Evolutionary conservation across 192 early-diverging fungal genomes (phyloP).

Genomic region (Geosiphon pyriformis): DNA sequence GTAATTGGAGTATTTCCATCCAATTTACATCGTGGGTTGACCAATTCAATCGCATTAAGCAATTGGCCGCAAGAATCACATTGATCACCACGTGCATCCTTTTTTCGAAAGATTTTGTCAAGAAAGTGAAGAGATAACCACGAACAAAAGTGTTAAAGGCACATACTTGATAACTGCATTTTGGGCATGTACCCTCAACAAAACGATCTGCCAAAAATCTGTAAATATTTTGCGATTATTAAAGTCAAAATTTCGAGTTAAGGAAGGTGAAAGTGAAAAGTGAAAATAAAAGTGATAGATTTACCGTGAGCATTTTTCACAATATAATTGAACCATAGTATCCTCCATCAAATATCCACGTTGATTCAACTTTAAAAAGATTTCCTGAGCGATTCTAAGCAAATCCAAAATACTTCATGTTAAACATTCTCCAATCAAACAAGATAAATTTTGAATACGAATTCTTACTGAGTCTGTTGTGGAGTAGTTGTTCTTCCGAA

Average conservation of each 20-base stretch:
- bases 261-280: background rate
- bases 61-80: constrained; percentile 93
- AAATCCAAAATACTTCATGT: too few relatives aligned
- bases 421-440: too few relatives aligned
- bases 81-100: constrained; percentile 97
- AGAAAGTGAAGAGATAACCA: constrained; percentile 29
- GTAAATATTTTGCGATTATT: background rate
- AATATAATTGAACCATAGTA: constrained; percentile 85
- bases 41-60: constrained; percentile 86
- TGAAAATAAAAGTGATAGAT: constrained; percentile 13
- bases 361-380: constrained; percentile 68
- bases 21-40: constrained; percentile 93
- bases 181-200: constrained; percentile 94
- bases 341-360: constrained; percentile 71
- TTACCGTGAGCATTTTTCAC: constrained; percentile 72
- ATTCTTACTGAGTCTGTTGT: constrained; percentile 67
- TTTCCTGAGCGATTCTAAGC: constrained; percentile 74
- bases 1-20: constrained; percentile 77
- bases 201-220: constrained; percentile 96
- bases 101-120: background rate
- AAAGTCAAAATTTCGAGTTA: too few relatives aligned
- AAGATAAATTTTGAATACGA: too few relatives aligned
- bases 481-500: constrained; percentile 93
- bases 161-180: constrained; percentile 66
- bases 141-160: too few relatives aligned